These are phyloP conservation scores for Penicillium sp. DNA, from an alignment of 2,329 filamentous ascomycete species.

Conservation along the genomic window DNA sequence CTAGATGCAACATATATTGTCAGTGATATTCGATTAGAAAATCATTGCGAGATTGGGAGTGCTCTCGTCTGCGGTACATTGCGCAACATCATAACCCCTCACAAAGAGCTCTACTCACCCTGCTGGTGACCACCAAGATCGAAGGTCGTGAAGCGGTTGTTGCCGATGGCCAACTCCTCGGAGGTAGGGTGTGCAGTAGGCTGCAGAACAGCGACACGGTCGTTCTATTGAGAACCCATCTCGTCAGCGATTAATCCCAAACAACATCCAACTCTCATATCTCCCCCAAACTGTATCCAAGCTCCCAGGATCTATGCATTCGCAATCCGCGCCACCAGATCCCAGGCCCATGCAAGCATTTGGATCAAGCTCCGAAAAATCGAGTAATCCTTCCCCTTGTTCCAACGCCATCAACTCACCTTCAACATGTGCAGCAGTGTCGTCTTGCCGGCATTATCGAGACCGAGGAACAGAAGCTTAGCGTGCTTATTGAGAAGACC, in stretches of 20 bases:
- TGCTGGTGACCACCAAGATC: conserved; percentile 93
- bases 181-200: conserved; percentile 90
- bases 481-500: conserved; percentile 94
- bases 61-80: too few relatives aligned
- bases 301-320: not conserved
- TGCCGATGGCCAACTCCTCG: conserved; percentile 88
- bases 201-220: conserved; percentile 85
- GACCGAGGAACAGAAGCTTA: conserved; percentile 88
- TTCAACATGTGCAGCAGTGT: conserved; percentile 94
- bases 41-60: too few relatives aligned
- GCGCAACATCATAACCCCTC: not conserved
- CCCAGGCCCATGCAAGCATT: not conserved
- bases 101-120: conserved; percentile 54
- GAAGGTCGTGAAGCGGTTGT: conserved; percentile 92
- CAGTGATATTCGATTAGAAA: not conserved
- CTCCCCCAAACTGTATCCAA: not conserved
- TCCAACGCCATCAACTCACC: conserved; percentile 52
- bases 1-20: conserved; percentile 44
- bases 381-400: not conserved
- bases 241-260: conserved; percentile 4
- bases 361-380: not conserved
- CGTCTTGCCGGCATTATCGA: conserved; percentile 94
- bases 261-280: not conserved
- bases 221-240: conserved; percentile 60
- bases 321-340: not conserved